Conservation (phyloP, 2,329 filamentous ascomycete genomes). For the Bertia moriformis region DNA sequence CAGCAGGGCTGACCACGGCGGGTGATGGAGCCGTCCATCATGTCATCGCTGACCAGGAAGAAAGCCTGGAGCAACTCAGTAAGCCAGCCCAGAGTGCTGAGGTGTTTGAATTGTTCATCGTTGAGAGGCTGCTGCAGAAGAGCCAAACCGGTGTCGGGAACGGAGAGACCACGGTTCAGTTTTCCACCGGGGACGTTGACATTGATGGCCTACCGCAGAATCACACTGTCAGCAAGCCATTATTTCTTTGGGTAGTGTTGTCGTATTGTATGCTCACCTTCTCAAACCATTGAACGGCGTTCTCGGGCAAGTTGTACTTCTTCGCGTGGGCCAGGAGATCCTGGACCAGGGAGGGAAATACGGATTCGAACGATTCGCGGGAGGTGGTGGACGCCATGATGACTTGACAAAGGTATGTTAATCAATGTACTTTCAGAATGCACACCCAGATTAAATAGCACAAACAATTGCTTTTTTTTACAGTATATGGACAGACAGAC, state of each 20-base stretch:
- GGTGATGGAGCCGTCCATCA: slow-evolving; percentile 94
- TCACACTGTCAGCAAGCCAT: slow-evolving; percentile 6
- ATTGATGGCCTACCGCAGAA: slow-evolving; percentile 51
- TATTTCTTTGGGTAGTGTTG: background rate
- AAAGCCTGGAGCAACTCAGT: slow-evolving; percentile 97
- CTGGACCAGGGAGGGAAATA: slow-evolving; percentile 75
- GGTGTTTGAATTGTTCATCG: slow-evolving; percentile 73
- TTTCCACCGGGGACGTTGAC: slow-evolving; percentile 86
- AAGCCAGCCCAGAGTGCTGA: slow-evolving; percentile 86
- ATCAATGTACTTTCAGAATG: too few species aligned
- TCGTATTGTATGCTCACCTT: slow-evolving; percentile 40
- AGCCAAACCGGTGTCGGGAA: slow-evolving; percentile 76
- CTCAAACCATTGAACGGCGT: slow-evolving; percentile 76
- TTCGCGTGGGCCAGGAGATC: slow-evolving; percentile 67
- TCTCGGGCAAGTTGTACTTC: slow-evolving; percentile 68
- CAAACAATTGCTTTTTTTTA: too few species aligned
- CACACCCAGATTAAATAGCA: too few species aligned
- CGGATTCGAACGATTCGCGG: slow-evolving; percentile 72
- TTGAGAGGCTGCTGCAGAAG: slow-evolving; percentile 59
- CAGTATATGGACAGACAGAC: too few species aligned
- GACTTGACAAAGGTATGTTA: too few species aligned
- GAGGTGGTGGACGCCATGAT: slow-evolving; percentile 59
- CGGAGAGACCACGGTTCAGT: slow-evolving; percentile 97
- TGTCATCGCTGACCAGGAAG: slow-evolving; percentile 96
- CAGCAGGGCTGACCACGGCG: slow-evolving; percentile 90